phyloP scores from a whole-genome alignment of 495 filamentous ascomycete species.

The Aspergillus sclerotioniger region DNA sequence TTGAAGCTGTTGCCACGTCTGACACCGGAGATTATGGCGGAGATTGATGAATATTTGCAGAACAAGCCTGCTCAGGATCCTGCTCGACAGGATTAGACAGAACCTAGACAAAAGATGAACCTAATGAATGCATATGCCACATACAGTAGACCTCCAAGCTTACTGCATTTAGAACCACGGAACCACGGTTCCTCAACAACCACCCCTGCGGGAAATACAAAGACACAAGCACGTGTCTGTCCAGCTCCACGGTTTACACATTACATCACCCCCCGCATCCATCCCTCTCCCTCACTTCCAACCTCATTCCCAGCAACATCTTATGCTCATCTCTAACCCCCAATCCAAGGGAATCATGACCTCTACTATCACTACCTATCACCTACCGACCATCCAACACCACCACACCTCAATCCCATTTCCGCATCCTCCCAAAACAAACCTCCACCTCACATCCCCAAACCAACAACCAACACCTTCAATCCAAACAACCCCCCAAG shows the following conservation, averaged over 20 bases:
- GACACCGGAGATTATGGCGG: conserved; percentile 63
- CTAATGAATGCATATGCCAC: background rate
- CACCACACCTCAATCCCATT: background rate
- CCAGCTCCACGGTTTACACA: background rate
- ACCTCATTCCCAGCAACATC: background rate
- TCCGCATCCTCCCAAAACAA: too few relatives aligned
- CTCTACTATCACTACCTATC: background rate
- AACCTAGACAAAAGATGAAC: background rate
- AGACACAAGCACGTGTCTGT: background rate
- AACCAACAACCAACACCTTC: too few relatives aligned
- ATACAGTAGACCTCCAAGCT: too few relatives aligned
- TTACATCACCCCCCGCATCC: background rate
- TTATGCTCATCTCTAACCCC: background rate
- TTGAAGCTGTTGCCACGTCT: conserved; percentile 59
- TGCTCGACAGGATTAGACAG: conserved; percentile 20
- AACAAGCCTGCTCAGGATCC: conserved; percentile 56
- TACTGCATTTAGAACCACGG: too few relatives aligned
- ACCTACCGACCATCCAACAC: background rate
- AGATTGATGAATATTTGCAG: conserved; percentile 64
- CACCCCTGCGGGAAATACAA: too few relatives aligned
- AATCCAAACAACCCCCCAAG: background rate
- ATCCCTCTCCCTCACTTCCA: background rate
- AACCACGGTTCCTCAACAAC: too few relatives aligned
- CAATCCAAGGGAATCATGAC: background rate
- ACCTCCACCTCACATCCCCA: too few relatives aligned